Evolutionary conservation across 257 asterid species (phyloP), one percentile per base, ranked within the genome.

Genomic region (Salvia splendens): DNA sequence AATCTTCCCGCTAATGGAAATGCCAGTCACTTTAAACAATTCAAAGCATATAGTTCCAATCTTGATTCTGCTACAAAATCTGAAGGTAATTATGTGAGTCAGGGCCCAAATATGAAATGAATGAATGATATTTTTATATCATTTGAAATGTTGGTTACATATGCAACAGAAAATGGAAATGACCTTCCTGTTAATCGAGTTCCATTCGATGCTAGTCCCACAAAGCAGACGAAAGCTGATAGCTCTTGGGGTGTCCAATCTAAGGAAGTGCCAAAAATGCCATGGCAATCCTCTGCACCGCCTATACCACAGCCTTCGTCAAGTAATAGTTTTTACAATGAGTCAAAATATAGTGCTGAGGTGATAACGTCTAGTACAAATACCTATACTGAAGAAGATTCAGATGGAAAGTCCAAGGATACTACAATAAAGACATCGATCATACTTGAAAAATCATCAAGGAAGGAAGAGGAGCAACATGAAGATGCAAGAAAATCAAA

Each of bases 401-500:
- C 76, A 4, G 45, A 15, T 49, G 69, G 68, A 49, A 56, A 45
- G 49, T 52, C 68, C 60, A 68, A 45, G 8, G 74, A 73, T 43
- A 33, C 55, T 47, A 59, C 77, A 33, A 57, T 58, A 30, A 58
- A 74, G 61, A 77, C 60, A 28, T 58, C 70, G 3, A 47, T 38
- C 72, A 73, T 61, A 24, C 70, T 90, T 70, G 80, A 80, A 59
- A 51, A 56, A 62, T 78, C 79, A 32, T 67, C 61, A 17, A 67
- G 64, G 67, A 56, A 47, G 61, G 66, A 76, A 67, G 60, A 64
- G 61, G 82, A 67, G 81, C 71, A 76, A 38, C 59, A 5, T 12
- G 79, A 77, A 61, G 79, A 75, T 65, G 51, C 67, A 14, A 68
- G 72, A 53, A 79, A 75, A 64, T 73, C 87, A 24, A 70, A 71